phyloP scores from a whole-genome alignment of 2,329 filamentous ascomycete genomes.

The Colletotrichum tabaci region DNA sequence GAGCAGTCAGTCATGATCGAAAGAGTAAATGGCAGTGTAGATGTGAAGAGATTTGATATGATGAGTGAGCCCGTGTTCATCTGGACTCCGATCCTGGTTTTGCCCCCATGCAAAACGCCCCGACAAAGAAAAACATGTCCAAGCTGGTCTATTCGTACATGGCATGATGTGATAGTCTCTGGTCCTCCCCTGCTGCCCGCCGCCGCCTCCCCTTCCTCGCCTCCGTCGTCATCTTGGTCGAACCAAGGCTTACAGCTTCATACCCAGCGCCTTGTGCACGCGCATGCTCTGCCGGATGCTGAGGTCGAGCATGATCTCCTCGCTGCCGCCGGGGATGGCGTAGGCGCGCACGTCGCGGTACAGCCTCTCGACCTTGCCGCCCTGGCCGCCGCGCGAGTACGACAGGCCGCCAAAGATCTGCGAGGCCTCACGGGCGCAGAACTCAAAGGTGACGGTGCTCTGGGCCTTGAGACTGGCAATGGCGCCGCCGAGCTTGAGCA shows the following conservation, averaged over 20 bases:
- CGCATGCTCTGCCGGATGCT: conserved; percentile 92
- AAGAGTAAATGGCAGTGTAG: too few relatives aligned
- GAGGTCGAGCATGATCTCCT: conserved; percentile 99
- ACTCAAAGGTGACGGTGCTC: conserved; percentile 94
- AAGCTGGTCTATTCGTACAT: conserved; percentile 40
- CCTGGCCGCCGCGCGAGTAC: conserved; percentile 94
- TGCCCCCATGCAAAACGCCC: conserved; percentile 41
- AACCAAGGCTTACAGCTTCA: conserved; percentile 82
- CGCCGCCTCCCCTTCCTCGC: too few relatives aligned
- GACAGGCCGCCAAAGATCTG: conserved; percentile 98
- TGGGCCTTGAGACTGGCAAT: conserved; percentile 97
- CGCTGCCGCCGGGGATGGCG: conserved; percentile 93
- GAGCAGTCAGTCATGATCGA: neutral
- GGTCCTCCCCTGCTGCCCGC: neutral
- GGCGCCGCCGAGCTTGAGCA: conserved; percentile 94
- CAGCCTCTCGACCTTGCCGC: conserved; percentile 93
- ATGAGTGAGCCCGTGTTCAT: conserved; percentile 30
- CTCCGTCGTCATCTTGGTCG: neutral
- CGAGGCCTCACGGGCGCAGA: conserved; percentile 94
- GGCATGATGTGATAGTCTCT: conserved; percentile 32
- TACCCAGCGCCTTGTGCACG: conserved; percentile 91
- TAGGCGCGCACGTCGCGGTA: conserved; percentile 97
- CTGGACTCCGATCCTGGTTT: conserved; percentile 28
- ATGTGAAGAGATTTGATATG: neutral
- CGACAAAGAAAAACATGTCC: conserved; percentile 36